These are phyloP conservation scores for Venturiaceae sp. DNA, from an alignment of 2,329 filamentous ascomycete genomes.

Conservation along the genomic window DNA sequence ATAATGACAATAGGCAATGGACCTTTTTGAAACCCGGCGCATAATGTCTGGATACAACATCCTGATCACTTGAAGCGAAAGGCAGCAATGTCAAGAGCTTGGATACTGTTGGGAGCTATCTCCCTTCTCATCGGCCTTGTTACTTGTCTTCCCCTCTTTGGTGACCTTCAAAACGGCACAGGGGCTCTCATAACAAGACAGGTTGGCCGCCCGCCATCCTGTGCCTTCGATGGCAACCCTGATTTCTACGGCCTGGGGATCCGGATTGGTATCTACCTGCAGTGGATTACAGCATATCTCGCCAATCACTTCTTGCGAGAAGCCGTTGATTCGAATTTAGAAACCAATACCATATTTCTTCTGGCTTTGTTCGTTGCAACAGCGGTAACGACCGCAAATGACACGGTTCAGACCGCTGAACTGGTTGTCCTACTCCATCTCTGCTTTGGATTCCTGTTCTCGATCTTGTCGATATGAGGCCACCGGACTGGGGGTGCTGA, in stretches of 20 bases:
- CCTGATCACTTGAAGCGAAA: no score
- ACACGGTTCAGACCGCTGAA: slow-evolving; percentile 15
- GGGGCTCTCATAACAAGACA: no score
- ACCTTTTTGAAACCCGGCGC: no score
- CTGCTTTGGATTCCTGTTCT: slow-evolving; percentile 19
- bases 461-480: slow-evolving; percentile 15
- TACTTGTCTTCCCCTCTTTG: no score
- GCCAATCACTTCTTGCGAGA: slow-evolving; percentile 18
- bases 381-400: slow-evolving; percentile 12
- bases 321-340: slow-evolving; percentile 14
- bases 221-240: slow-evolving; percentile 12
- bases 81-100: no score
- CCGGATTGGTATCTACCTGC: slow-evolving; percentile 22
- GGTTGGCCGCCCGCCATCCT: no score
- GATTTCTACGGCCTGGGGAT: slow-evolving; percentile 25
- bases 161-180: no score
- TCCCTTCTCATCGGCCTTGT: no score
- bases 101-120: no score
- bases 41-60: no score
- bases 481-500: slow-evolving; percentile 7
- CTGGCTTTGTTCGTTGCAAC: slow-evolving; percentile 20
- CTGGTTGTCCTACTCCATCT: slow-evolving; percentile 20
- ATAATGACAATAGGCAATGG: no score
- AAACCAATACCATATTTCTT: slow-evolving; percentile 24
- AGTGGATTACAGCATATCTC: slow-evolving; percentile 19